phyloP scores from a whole-genome alignment of 2,329 filamentous ascomycete species.

The Penicillium sclerotigenum region DNA sequence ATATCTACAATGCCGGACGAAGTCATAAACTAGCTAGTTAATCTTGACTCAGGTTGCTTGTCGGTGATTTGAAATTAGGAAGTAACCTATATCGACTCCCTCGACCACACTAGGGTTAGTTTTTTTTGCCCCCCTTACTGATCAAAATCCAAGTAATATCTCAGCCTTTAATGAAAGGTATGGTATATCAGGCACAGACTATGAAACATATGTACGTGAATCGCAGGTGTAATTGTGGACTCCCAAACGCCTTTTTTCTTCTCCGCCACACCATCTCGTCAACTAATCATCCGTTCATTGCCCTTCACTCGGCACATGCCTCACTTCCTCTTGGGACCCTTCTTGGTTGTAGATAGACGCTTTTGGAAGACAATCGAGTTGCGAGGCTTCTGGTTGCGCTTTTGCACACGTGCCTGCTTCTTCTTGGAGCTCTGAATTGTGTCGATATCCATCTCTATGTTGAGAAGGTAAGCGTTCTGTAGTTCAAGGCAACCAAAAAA shows the following conservation, averaged over 20 bases:
- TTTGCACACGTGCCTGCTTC: conserved; percentile 39
- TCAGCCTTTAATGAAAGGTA: background rate
- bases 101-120: background rate
- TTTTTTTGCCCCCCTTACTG: background rate
- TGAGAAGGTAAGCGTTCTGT: conserved; percentile 4
- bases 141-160: background rate
- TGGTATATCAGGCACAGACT: conserved; percentile 4
- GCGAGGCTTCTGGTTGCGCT: conserved; percentile 36
- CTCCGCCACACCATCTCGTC: background rate
- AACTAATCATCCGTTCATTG: background rate
- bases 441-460: conserved; percentile 43
- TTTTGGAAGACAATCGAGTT: conserved; percentile 41
- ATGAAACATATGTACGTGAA: conserved; percentile 10
- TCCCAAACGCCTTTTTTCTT: conserved; percentile 14
- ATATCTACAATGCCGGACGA: no score
- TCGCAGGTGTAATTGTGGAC: conserved; percentile 6
- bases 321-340: conserved; percentile 34
- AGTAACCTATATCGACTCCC: background rate
- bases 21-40: background rate
- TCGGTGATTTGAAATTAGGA: background rate
- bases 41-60: background rate
- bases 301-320: background rate
- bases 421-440: conserved; percentile 26
- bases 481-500: background rate
- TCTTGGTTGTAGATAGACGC: conserved; percentile 32